Base-by-base conservation (phyloP, 2,329 filamentous ascomycete species). In the Pezicula rhizophila region DNA sequence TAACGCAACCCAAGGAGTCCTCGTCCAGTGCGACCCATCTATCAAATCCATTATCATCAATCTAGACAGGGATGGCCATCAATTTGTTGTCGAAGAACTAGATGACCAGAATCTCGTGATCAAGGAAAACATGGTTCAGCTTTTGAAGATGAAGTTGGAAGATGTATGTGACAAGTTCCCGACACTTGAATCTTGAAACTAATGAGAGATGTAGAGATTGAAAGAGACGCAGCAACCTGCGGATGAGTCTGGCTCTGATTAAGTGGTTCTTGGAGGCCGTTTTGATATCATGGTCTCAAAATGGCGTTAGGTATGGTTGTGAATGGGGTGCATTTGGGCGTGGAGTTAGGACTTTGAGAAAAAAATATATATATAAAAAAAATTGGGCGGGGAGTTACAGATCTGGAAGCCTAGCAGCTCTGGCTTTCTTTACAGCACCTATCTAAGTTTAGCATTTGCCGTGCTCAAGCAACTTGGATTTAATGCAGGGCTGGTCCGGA, bases 11-110 rank as follows among this genome's bases (percentile, higher is more conserved):
- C 2, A 52, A 76, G 87, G 87, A 53, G 83, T 88, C 25, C 77
- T 92, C 55, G 82, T 92, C 67, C 81, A 89, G 67, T 89, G 85
- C 68, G 87, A 92, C 64, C 84, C 87, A n/a, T 88, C 85, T 40
- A 90, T 92, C 76, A 91, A 90, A 69, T 86, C 87, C 54, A 89
- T 91, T 72, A 85, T 92, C 61, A 74, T 87, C 58, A 86, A 83
- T 61, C 87, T 92, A 57, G 84, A 92, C 67, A 78, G 73, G 59
- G 73, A 79, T 49, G 76, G 77, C 57, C 82, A 90, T 66, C 81
- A 84, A 55, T 88, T 82, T 65, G 87, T 92, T 62, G 86, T 90
- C 53, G 85, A 90, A 60, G 85, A 90, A 54, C 77, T 91, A 1
- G 87, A 91, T 67, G 87, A 91, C 51, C 79, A 86, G 64, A 83